phyloP scores from a whole-genome alignment of 768 basidiomycete species.

The Russula sp. region DNA sequence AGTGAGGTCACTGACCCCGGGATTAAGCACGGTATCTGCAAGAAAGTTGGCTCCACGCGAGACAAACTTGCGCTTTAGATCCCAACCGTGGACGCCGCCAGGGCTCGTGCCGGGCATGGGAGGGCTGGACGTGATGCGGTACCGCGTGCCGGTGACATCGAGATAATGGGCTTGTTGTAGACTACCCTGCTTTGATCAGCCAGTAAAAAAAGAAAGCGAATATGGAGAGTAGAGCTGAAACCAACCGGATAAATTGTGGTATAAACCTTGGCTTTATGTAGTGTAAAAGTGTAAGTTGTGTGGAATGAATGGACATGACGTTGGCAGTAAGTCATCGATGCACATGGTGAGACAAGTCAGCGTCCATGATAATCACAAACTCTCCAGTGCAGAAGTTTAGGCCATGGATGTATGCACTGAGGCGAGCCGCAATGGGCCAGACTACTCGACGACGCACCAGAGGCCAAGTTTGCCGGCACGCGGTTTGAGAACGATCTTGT shows the following conservation, averaged over 20 bases:
- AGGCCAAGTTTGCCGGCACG: conserved; percentile 88
- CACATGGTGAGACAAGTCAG: conserved; percentile 93
- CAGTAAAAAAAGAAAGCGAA: background rate
- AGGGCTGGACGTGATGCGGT: conserved; percentile 57
- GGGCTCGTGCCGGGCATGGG: conserved; percentile 50
- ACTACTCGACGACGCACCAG: conserved; percentile 43
- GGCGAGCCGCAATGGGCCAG: background rate
- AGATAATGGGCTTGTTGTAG: conserved; percentile 80
- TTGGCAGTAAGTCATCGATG: conserved; percentile 24
- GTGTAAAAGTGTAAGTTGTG: background rate
- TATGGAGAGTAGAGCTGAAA: background rate
- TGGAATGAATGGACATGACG: background rate
- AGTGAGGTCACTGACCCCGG: conserved; percentile 85
- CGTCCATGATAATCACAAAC: conserved; percentile 96
- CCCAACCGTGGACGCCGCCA: conserved; percentile 91
- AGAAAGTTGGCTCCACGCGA: conserved; percentile 87
- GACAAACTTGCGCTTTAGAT: conserved; percentile 81
- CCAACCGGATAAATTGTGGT: conserved; percentile 80
- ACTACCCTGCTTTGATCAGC: conserved; percentile 32
- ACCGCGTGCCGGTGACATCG: conserved; percentile 90
- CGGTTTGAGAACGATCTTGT: conserved; percentile 80
- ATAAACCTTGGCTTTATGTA: conserved; percentile 80
- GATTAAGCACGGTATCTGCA: conserved; percentile 76
- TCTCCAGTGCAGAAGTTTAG: conserved; percentile 84
- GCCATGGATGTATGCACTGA: conserved; percentile 71